Evolutionary conservation across 805 yeast genomes (phyloP), one percentile per base, ranked within the genome.

Genomic region (Torulaspora gathmanii): DNA sequence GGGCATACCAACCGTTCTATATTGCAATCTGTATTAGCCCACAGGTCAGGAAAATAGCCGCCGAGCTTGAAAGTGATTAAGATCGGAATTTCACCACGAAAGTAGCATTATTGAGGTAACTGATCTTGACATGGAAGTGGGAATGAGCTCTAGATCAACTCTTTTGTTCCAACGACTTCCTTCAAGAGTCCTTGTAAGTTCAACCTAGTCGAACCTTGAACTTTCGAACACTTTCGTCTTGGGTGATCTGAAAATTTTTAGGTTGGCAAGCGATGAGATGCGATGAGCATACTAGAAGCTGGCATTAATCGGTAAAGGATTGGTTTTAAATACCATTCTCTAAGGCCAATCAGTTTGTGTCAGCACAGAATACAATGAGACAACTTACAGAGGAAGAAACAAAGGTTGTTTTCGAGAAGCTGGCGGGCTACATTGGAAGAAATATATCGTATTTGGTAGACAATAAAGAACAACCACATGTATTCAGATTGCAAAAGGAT

Each of bases 301-400:
- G 22, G 9, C 16, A n/a, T 5, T 31, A 2, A 8, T 31, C 2
- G 33, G 19, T 16, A 31, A 9, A 16, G 16, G 11, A 7, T 9
- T 31, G 20, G 20, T 3, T 31, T n/a, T n/a, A 31, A 19, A 15
- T 4, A 19, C 11, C 17, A 10, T 2, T 15, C 5, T 29, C 25
- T 9, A 11, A 16, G 17, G 16, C 8, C 22, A 7, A 5, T 16
- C 5, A 12, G 23, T 3, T 12, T 16, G 5, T 26, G 15, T 7
- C 10, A 6, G 16, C 20, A 9, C 10, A 4, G 33, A 9, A 8
- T 10, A 39, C 17, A 6, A 91, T 91, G 99, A 84, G 99, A 75
- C 87, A 89, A 40, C 76, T 91, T 54, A 91, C 98, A 53, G 99
- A 91, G 65, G 96, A 89, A 66, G 99, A 93, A 65, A 91, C 99